Evolutionary conservation across 106 monocot genomes (phyloP).

Genomic region (Dactylorhiza incarnata): DNA sequence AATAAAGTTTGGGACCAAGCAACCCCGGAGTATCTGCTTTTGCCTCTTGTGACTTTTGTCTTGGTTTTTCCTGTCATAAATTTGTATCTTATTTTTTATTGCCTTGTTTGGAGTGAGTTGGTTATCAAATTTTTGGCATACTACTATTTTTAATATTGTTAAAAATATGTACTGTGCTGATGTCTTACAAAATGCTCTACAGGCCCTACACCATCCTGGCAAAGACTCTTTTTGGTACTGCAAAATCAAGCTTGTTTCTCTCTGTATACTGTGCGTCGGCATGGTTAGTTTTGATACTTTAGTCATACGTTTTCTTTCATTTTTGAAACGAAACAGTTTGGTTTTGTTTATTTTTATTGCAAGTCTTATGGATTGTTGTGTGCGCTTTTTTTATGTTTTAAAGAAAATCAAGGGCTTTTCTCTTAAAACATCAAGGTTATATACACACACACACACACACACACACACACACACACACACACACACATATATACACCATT

Average conservation of each 20-base stretch:
- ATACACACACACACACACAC: too few relatives aligned
- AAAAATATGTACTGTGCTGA: not conserved
- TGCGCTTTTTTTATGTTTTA: not conserved
- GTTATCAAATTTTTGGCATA: not conserved
- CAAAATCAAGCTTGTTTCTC: constrained; percentile 95
- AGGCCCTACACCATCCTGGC: constrained; percentile 81
- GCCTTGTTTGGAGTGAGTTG: not conserved
- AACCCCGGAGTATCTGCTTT: not conserved
- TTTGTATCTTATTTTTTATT: not conserved
- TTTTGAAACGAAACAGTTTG: not conserved
- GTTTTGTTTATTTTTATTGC: not conserved
- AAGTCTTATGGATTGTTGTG: too few relatives aligned
- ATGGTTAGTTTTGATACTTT: constrained; percentile 53
- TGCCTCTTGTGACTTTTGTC: not conserved
- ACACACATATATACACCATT: too few relatives aligned
- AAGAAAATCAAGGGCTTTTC: not conserved
- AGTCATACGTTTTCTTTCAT: not conserved
- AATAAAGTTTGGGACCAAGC: too few relatives aligned
- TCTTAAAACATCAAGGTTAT: not conserved
- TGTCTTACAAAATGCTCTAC: constrained; percentile 8
- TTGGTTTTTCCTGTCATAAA: not conserved
- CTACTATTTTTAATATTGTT: not conserved
- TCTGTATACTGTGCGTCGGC: constrained; percentile 86
- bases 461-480: too few relatives aligned
- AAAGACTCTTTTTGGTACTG: constrained; percentile 78